Base-by-base conservation (phyloP, 306 rosid species). In the Sphenostylis stenocarpa region DNA sequence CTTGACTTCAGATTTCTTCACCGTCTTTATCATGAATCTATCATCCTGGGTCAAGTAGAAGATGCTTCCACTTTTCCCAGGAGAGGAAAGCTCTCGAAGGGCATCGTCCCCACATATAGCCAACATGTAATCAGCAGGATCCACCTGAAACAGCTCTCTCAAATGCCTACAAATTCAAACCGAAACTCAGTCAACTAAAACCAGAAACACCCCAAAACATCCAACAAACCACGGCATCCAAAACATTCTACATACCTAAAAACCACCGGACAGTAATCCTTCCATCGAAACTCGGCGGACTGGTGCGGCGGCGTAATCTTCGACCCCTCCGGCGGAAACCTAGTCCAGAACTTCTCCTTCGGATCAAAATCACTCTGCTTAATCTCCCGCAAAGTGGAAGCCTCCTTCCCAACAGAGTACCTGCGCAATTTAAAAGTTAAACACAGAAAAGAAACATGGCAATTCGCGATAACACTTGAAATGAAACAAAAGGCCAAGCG, bases 1-100 rank as follows among this genome's bases (percentile, higher is more conserved):
- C 98, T 96, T 96, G 88, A 96, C 98, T 89, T 96, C 99, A 5
- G 91, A 91, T 80, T 96, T 96, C 91, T 87, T 96, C 87, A 96
- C 99, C 0, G 99, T 96, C 86, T 96, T 96, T 51, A 96, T 93
- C 96, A 96, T 93, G 71, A 96, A 93, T 29, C 99, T 80, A 76
- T 96, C 99, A 33, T 96, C 99, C 74, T 96, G 99, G 8, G 99
- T 96, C 75, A 96, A 80, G 88, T 96, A 96, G 85, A 96, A 96
- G 68, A 80, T 66, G 80, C 99, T 91, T 55, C 99, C 98, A 7
- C 99, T 96, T 84, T 96, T 93, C 67, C 99, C 99, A 0, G 99
- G 98, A 43, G 99, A 96, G 33, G 97, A 85, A 49, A 85, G 88
- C 70, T 82, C 86, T 63, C 86, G 44, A 14, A 85, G 88, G 13